Evolutionary conservation across 805 yeast genomes (phyloP), one percentile per base, ranked within the genome.

Genomic region (Wickerhamomyces strasburgensis): DNA sequence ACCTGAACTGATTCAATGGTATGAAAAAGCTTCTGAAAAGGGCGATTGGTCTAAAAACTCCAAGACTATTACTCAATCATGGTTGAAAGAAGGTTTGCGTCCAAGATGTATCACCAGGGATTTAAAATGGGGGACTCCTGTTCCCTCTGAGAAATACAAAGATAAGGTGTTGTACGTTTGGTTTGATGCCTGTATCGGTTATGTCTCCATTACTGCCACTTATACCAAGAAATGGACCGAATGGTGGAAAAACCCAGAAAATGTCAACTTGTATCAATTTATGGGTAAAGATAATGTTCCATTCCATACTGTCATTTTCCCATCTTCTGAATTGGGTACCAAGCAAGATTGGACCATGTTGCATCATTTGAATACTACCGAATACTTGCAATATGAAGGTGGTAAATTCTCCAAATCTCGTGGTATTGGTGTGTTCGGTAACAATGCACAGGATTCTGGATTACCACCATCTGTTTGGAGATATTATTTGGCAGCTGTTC

Each of bases 251-350:
- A 71, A 84, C 56, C 95, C 96, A n/a, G 87, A 88, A 37, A 61
- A 88, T 44, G 96, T 93, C 46, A 65, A 84, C 48, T 69, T 93
- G 49, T 87, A 85, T 61, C 99, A 93, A 69, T 93, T 93, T 62
- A 93, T 93, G 99, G 99, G 99, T 64, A 93, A 93, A 62, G 99
- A 93, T 64, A 93, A 93, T 58, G 97, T 89, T 54, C 97, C 98
- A 23, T 93, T 93, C 86, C 99, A 93, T 60, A 84, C 96, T 1
- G 98, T 93, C 39, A 95, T 93, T 39, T 93, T 90, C 87, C 99
- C 99, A 42, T 80, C 94, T 29, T 67, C 95, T 19, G 83, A 80
- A 64, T 66, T 93, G 31, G 99, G 98, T 61, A 89, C 98, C 14
- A 64, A 72, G 14, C 90, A 90, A 39, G 55, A 70, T 33, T 93